Percentiles rank a stretch among this genome's conserved stretches.
These are phyloP conservation scores for Spergularia marina DNA, from an alignment of 148 eudicot genomes.

Conservation along the genomic window DNA sequence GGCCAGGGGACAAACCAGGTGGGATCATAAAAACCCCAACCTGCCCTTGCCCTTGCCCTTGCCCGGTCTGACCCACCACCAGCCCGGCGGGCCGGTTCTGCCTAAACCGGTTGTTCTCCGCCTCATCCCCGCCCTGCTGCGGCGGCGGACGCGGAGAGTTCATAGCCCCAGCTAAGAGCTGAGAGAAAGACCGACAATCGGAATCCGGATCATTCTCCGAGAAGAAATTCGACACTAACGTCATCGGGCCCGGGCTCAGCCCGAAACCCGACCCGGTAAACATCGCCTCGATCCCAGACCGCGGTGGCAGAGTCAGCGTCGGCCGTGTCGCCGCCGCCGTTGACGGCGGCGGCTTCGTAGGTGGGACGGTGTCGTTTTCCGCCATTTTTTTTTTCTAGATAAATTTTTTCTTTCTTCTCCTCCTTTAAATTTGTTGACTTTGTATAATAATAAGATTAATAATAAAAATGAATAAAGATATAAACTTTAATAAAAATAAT, in stretches of 20 bases:
- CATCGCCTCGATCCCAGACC: conserved; percentile 39
- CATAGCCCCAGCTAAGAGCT: conserved; percentile 81
- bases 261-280: conserved; percentile 56
- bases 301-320: conserved; percentile 51
- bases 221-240: conserved; percentile 64
- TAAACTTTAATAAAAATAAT: too few species aligned
- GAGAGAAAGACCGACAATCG: conserved; percentile 74
- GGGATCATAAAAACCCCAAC: conserved; percentile 47
- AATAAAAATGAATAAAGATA: too few species aligned
- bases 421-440: not conserved
- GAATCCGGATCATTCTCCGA: conserved; percentile 61
- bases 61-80: conserved; percentile 35
- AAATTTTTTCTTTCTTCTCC: not conserved
- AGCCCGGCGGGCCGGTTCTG: conserved; percentile 46
- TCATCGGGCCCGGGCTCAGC: conserved; percentile 81
- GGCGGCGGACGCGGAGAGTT: conserved; percentile 37
- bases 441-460: too few species aligned
- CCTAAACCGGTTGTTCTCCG: conserved; percentile 39
- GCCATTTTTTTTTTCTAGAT: conserved; percentile 24
- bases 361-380: conserved; percentile 26
- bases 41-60: not conserved
- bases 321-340: conserved; percentile 27
- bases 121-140: conserved; percentile 10
- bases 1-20: conserved; percentile 66
- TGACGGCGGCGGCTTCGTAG: conserved; percentile 20